These are phyloP conservation scores for Xylaria sp. DNA, from an alignment of 2,329 filamentous ascomycete species.

Conservation along the genomic window DNA sequence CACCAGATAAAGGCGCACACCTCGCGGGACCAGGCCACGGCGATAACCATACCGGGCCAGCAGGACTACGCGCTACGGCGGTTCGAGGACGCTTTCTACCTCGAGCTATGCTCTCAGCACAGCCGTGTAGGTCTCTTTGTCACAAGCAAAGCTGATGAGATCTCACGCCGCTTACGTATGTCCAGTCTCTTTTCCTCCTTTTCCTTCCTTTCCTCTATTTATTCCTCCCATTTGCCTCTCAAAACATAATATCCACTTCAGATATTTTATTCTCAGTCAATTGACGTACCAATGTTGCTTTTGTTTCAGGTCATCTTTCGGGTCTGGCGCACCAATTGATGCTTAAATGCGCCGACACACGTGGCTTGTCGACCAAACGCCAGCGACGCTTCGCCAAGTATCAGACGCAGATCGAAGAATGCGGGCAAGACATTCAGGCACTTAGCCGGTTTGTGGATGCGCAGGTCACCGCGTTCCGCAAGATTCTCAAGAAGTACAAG, in stretches of 20 bases:
- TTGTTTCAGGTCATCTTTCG: conserved; percentile 58
- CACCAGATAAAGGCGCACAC: conserved; percentile 85
- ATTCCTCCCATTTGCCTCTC: not conserved
- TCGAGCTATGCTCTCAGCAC: conserved; percentile 77
- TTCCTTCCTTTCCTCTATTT: too few relatives aligned
- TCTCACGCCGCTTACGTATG: conserved; percentile 74
- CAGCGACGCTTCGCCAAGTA: conserved; percentile 65
- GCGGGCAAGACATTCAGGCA: conserved; percentile 76
- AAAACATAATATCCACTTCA: too few relatives aligned
- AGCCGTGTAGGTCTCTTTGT: conserved; percentile 82
- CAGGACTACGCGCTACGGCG: conserved; percentile 65
- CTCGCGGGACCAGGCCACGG: conserved; percentile 73
- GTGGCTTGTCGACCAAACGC: conserved; percentile 55
- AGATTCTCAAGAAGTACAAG: conserved; percentile 86
- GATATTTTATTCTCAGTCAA: not conserved
- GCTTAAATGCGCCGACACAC: conserved; percentile 53
- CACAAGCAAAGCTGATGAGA: conserved; percentile 81
- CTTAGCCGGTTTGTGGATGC: conserved; percentile 74
- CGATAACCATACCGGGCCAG: conserved; percentile 78
- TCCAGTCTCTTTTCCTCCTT: not conserved
- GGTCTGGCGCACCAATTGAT: conserved; percentile 59
- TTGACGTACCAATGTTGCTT: not conserved
- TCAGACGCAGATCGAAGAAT: conserved; percentile 63
- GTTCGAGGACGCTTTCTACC: conserved; percentile 78
- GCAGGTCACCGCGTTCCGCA: conserved; percentile 80